Conservation (phyloP, 73 alveolate species). For the Uronychia binucleata region DNA sequence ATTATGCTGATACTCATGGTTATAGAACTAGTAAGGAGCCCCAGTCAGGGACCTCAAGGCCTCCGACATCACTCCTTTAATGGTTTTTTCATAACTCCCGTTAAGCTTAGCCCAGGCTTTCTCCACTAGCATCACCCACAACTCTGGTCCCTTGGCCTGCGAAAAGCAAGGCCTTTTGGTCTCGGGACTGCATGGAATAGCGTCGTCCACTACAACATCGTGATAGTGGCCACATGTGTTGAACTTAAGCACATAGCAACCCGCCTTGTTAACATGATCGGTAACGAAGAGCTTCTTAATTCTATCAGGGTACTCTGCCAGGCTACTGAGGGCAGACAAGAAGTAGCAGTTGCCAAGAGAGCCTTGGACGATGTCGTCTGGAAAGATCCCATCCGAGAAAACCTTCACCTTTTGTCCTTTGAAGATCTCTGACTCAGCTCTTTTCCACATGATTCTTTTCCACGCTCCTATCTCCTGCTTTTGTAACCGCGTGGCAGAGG, state of each 20-base stretch:
- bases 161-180: slow-evolving; percentile 67
- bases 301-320: slow-evolving; percentile 66
- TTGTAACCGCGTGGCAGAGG: not conserved
- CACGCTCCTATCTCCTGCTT: not conserved
- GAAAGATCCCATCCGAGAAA: slow-evolving; percentile 67
- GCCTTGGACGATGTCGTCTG: slow-evolving; percentile 75
- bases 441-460: slow-evolving; percentile 18
- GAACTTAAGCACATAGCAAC: slow-evolving; percentile 78
- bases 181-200: slow-evolving; percentile 73
- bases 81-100: slow-evolving; percentile 80
- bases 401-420: slow-evolving; percentile 32
- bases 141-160: slow-evolving; percentile 61
- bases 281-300: slow-evolving; percentile 58
- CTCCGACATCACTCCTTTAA: slow-evolving; percentile 85
- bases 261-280: slow-evolving; percentile 71
- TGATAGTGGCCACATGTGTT: slow-evolving; percentile 74
- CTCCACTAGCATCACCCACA: slow-evolving; percentile 86
- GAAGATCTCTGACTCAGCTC: slow-evolving; percentile 51
- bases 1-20: slow-evolving; percentile 32
- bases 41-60: slow-evolving; percentile 96
- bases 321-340: slow-evolving; percentile 63
- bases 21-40: slow-evolving; percentile 70
- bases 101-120: slow-evolving; percentile 86
- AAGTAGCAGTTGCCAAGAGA: slow-evolving; percentile 80
- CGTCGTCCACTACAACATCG: slow-evolving; percentile 80